Evolutionary conservation across 176 grass and related monocot species (phyloP).

Genomic region (Secale cereale): DNA sequence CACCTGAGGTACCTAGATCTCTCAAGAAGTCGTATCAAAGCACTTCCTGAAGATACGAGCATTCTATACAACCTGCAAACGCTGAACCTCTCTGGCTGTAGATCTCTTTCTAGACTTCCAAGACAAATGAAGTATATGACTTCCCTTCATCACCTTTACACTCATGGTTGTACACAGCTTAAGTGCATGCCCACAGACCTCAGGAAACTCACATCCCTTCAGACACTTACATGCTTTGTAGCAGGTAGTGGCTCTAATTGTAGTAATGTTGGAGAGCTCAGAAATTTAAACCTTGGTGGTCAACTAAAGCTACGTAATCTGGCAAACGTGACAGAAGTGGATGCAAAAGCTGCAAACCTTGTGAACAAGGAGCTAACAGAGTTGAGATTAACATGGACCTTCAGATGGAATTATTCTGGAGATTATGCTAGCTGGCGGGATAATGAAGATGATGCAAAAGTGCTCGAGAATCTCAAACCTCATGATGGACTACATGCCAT

Average conservation of each 20-base stretch:
- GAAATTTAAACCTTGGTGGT: conserved; percentile 4
- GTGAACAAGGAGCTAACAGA: neutral
- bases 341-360: neutral
- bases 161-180: neutral
- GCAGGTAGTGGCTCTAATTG: neutral
- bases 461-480: neutral
- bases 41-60: neutral
- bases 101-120: neutral
- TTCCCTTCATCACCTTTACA: neutral
- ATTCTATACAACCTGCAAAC: neutral
- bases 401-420: too few species aligned
- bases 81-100: neutral
- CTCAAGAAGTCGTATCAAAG: neutral
- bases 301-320: neutral
- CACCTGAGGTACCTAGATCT: neutral
- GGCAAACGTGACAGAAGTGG: neutral
- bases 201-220: neutral
- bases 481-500: neutral
- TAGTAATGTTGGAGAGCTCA: neutral
- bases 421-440: too few species aligned
- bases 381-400: neutral
- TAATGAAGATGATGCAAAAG: neutral
- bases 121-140: conserved; percentile 14
- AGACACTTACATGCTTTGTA: conserved; percentile 9
- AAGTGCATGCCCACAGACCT: neutral